Evolutionary conservation across 352 stramenopile species (phyloP).

Genomic region (Pythium pyrilobum): DNA sequence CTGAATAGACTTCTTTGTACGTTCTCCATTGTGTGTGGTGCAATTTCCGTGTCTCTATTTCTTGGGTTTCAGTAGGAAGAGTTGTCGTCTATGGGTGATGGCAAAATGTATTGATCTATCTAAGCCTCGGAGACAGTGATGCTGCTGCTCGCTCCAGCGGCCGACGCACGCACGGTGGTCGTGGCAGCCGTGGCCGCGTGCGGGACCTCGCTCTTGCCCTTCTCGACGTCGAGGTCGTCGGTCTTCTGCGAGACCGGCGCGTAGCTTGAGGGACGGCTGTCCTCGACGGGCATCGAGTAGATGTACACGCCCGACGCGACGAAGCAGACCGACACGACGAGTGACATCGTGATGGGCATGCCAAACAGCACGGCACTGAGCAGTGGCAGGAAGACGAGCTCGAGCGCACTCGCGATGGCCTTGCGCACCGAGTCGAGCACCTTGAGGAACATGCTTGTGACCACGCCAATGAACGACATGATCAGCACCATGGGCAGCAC

Average conservation of each 20-base stretch:
- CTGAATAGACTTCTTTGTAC: not conserved
- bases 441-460: constrained; percentile 81
- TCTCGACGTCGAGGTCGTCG: constrained; percentile 8
- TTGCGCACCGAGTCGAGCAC: constrained; percentile 76
- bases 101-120: not conserved
- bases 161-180: not conserved
- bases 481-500: constrained; percentile 80
- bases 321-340: constrained; percentile 50
- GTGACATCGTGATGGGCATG: constrained; percentile 47
- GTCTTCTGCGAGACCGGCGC: constrained; percentile 2
- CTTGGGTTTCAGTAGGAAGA: too few relatives aligned
- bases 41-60: too few relatives aligned
- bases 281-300: constrained; percentile 61
- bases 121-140: not conserved
- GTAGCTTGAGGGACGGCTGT: not conserved
- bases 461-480: constrained; percentile 76
- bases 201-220: not conserved
- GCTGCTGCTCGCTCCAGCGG: not conserved
- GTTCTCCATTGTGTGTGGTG: not conserved
- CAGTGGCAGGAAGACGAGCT: constrained; percentile 68
- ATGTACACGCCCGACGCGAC: constrained; percentile 76
- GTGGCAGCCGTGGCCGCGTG: not conserved
- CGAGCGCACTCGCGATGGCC: constrained; percentile 68
- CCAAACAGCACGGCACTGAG: constrained; percentile 61
- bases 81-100: not conserved